These are phyloP conservation scores for Cryptosporidium parvum DNA, from an alignment of 169 alveolate species.

Conservation along the genomic window DNA sequence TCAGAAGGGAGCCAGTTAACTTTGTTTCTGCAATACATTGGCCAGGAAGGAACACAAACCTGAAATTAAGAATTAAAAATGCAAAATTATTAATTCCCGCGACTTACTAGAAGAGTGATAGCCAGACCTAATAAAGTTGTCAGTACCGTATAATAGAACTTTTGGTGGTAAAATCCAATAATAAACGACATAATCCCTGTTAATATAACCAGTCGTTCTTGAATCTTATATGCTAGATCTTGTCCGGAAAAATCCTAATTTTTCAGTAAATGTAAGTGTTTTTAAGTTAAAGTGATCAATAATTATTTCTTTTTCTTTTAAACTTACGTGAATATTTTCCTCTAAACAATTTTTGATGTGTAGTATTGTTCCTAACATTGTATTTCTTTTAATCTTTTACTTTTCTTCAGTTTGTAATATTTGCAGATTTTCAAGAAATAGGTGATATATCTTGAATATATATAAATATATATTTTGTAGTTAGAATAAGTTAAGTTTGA, in stretches of 20 bases:
- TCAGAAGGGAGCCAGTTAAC: constrained; percentile 71
- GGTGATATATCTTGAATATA: no score
- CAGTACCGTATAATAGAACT: constrained; percentile 37
- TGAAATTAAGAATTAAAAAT: background rate
- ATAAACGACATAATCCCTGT: constrained; percentile 46
- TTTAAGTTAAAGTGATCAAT: background rate
- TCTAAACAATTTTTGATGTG: constrained; percentile 52
- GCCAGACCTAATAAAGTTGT: constrained; percentile 24
- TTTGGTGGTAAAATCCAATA: constrained; percentile 40
- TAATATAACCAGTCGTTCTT: constrained; percentile 31
- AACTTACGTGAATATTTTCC: constrained; percentile 67
- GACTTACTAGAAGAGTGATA: constrained; percentile 47
- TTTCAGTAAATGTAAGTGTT: background rate
- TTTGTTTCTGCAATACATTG: constrained; percentile 67
- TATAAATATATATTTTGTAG: no score
- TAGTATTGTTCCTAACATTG: background rate
- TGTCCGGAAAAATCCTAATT: constrained; percentile 67
- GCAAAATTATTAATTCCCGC: background rate
- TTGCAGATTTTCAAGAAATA: background rate
- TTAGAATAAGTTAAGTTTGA: no score
- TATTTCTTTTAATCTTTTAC: background rate
- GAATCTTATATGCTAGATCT: constrained; percentile 66
- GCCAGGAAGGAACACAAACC: constrained; percentile 75
- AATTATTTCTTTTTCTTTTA: background rate
- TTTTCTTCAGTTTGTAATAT: no score